phyloP scores from a whole-genome alignment of 208 protist species.

The Naegleria lovaniensis region DNA sequence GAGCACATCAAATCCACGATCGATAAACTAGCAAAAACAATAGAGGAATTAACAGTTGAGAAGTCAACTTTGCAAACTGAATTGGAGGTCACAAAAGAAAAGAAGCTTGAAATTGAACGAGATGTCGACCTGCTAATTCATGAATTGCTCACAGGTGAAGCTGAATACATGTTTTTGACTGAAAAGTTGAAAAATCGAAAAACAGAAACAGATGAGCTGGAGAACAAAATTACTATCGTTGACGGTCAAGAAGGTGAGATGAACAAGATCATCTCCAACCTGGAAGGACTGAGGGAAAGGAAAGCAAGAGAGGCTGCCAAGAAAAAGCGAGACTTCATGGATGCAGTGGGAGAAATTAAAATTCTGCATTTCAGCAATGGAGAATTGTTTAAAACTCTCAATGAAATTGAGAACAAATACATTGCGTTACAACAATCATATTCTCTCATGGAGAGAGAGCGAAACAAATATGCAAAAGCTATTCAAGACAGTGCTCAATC shows the following conservation, averaged over 20 bases:
- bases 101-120: conserved; percentile 56
- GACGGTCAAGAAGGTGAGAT: conserved; percentile 63
- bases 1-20: conserved; percentile 50
- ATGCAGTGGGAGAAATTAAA: conserved; percentile 75
- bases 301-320: conserved; percentile 70
- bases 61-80: conserved; percentile 43
- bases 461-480: conserved; percentile 77
- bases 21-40: conserved; percentile 50
- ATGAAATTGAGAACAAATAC: conserved; percentile 65
- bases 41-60: conserved; percentile 50
- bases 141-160: conserved; percentile 72
- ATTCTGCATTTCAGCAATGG: conserved; percentile 62
- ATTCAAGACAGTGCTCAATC: conserved; percentile 82
- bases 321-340: conserved; percentile 57
- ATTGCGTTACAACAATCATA: conserved; percentile 65
- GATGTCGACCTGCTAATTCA: conserved; percentile 68
- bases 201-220: conserved; percentile 58
- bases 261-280: conserved; percentile 56
- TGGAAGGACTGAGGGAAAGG: conserved; percentile 66
- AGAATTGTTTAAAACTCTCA: conserved; percentile 56
- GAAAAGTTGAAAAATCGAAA: conserved; percentile 50
- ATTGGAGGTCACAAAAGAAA: conserved; percentile 47
- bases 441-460: conserved; percentile 79
- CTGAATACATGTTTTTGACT: conserved; percentile 64
- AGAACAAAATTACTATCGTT: conserved; percentile 61